Evolutionary conservation across 1,284 basidiomycete genomes (phyloP).

Genomic region (Rhodotorula sp.): DNA sequence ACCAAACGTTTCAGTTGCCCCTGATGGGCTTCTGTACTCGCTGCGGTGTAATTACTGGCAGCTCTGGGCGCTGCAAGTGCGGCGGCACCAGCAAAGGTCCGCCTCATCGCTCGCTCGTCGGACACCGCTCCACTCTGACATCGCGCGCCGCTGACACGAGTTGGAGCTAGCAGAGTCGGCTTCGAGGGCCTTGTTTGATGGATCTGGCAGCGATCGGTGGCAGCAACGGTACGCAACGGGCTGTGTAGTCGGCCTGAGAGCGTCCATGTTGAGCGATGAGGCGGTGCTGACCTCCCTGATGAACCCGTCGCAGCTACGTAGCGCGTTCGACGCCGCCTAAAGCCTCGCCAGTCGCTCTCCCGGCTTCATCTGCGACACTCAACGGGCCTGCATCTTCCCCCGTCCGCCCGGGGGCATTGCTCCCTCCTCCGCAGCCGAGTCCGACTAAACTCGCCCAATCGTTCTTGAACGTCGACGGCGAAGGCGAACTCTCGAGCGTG

Average conservation of each 20-base stretch:
- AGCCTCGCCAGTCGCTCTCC: neutral
- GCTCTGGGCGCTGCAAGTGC: slow-evolving; percentile 26
- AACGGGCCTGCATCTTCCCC: neutral
- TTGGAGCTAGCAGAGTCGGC: slow-evolving; percentile 18
- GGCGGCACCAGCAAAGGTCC: slow-evolving; percentile 24
- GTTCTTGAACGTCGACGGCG: slow-evolving; percentile 6
- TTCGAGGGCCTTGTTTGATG: slow-evolving; percentile 13
- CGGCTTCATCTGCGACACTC: no score
- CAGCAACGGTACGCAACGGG: slow-evolving; percentile 12
- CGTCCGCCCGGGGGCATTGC: slow-evolving; percentile 13
- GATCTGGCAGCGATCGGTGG: slow-evolving; percentile 24
- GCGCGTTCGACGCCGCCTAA: slow-evolving; percentile 1
- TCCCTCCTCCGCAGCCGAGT: slow-evolving; percentile 6
- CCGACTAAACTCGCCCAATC: slow-evolving; percentile 1
- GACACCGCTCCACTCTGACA: slow-evolving; percentile 9
- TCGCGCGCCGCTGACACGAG: neutral
- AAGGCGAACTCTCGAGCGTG: slow-evolving; percentile 25
- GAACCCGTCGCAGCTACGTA: neutral
- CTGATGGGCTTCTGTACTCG: slow-evolving; percentile 36
- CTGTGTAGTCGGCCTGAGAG: neutral
- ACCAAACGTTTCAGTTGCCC: neutral
- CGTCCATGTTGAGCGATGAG: neutral
- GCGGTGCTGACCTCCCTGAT: neutral
- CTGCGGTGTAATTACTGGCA: slow-evolving; percentile 24
- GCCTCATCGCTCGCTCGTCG: slow-evolving; percentile 1